phyloP scores from a whole-genome alignment of 169 alveolate species.

The Plasmodium knowlesi region DNA sequence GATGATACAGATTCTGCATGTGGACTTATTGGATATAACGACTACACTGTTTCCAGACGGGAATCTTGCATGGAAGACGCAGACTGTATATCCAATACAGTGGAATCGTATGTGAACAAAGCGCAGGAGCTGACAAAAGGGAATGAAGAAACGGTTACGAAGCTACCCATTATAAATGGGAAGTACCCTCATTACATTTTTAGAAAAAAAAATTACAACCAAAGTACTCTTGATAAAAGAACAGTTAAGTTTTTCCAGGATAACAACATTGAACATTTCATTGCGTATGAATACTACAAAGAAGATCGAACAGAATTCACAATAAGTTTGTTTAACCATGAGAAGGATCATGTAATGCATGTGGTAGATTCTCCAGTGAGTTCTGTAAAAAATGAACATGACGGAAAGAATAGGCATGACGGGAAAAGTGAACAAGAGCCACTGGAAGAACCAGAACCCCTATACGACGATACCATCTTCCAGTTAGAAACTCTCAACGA shows the following conservation, averaged over 20 bases:
- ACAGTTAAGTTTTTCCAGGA: constrained; percentile 5
- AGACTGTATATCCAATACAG: constrained; percentile 1
- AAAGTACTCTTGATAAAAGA: constrained; percentile 7
- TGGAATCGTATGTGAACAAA: constrained; percentile 32
- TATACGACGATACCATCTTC: constrained; percentile 28
- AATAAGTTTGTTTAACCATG: background rate
- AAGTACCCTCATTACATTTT: constrained; percentile 66
- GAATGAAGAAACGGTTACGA: constrained; percentile 14
- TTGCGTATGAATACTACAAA: constrained; percentile 61
- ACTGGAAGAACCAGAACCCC: background rate
- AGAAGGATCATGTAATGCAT: background rate
- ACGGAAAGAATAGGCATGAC: too few species aligned
- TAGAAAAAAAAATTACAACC: constrained; percentile 3
- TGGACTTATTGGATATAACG: constrained; percentile 25
- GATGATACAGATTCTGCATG: background rate
- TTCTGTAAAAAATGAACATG: background rate
- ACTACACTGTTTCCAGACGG: background rate
- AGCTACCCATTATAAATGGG: constrained; percentile 56
- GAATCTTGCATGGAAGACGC: constrained; percentile 9
- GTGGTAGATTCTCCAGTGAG: background rate
- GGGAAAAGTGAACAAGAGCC: background rate
- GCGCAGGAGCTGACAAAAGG: constrained; percentile 23
- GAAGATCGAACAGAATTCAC: constrained; percentile 51
- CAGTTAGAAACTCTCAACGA: constrained; percentile 57
- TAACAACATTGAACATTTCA: constrained; percentile 8